phyloP scores from a whole-genome alignment of 225 moss, liverwort and hornwort genomes.

The Pseudisothecium myosuroides region DNA sequence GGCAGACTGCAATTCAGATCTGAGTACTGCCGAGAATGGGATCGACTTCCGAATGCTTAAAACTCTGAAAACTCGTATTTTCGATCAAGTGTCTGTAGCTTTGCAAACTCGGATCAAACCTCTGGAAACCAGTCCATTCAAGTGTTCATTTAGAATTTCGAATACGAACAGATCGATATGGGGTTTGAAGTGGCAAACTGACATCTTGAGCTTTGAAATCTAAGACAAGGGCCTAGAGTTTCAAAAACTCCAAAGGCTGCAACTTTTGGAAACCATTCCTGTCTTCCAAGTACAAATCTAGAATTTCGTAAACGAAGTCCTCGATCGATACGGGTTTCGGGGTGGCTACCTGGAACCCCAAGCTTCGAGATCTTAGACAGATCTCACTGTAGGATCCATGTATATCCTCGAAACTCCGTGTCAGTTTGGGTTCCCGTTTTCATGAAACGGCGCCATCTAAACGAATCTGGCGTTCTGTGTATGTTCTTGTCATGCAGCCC shows the following conservation, averaged over 20 bases:
- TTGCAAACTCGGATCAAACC: too few relatives aligned
- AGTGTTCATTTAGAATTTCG: not conserved
- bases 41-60: too few relatives aligned
- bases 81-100: not conserved
- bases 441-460: not conserved
- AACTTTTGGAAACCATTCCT: too few relatives aligned
- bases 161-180: not conserved
- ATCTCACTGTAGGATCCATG: not conserved
- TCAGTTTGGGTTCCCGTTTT: not conserved
- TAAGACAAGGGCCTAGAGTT: too few relatives aligned
- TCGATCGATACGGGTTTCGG: too few relatives aligned
- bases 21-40: not conserved
- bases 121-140: not conserved
- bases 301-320: not conserved
- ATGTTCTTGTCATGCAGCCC: conserved; percentile 7
- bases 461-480: not conserved
- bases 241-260: too few relatives aligned
- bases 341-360: not conserved
- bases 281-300: not conserved
- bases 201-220: not conserved
- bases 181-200: not conserved
- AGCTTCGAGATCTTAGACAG: not conserved
- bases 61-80: not conserved
- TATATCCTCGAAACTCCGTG: not conserved
- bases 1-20: not conserved